Conservation (phyloP, 129 eudicot genomes). For the Lonicera japonica region DNA sequence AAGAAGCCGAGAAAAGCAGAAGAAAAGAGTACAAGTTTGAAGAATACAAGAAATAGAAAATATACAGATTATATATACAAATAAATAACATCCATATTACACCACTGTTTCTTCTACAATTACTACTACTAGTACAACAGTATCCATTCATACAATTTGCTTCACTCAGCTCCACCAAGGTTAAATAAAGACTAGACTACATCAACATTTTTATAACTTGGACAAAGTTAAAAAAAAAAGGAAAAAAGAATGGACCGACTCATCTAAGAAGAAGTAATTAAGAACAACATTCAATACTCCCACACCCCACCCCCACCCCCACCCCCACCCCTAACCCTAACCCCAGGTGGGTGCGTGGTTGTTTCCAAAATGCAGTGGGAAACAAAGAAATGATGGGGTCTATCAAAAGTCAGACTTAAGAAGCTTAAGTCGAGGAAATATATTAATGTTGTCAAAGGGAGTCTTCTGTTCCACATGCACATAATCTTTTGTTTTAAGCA, state of each 20-base stretch:
- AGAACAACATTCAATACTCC: too few species aligned
- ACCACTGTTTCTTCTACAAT: constrained; percentile 20
- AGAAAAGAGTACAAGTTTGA: too few species aligned
- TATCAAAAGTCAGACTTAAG: constrained; percentile 65
- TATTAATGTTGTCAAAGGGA: constrained; percentile 49
- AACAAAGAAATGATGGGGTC: too few species aligned
- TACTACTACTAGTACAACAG: constrained; percentile 15
- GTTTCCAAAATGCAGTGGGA: too few species aligned
- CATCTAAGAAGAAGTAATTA: constrained; percentile 15
- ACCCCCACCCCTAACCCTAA: too few species aligned
- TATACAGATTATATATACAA: constrained; percentile 25
- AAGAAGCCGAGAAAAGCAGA: too few species aligned
- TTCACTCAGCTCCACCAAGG: constrained; percentile 32
- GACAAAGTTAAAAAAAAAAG: constrained; percentile 13
- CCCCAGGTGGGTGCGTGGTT: too few species aligned
- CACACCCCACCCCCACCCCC: too few species aligned
- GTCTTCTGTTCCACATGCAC: constrained; percentile 64
- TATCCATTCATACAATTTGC: not conserved
- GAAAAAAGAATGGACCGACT: constrained; percentile 35
- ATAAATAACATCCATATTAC: constrained; percentile 24
- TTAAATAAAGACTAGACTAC: constrained; percentile 23
- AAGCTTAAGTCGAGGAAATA: constrained; percentile 66
- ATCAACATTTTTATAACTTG: constrained; percentile 1
- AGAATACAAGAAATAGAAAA: too few species aligned
- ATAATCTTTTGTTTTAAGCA: constrained; percentile 83